Evolutionary conservation across 371 early-diverging fungal genomes (phyloP).

Genomic region (Apophysomyces elegans): DNA sequence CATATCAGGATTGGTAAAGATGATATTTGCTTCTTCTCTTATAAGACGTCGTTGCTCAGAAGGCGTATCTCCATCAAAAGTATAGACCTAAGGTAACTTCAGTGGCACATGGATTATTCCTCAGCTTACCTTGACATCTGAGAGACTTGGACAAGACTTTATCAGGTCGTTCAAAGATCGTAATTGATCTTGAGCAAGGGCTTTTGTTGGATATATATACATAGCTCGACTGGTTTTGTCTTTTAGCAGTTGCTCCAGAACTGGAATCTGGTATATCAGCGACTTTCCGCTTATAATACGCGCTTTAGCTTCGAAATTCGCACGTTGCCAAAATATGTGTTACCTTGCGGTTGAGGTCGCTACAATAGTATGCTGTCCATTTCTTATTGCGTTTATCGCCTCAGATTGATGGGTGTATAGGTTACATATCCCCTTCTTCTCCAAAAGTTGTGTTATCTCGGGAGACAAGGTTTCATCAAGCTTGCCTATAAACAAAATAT

Average conservation of each 20-base stretch:
- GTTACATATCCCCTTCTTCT: conserved; percentile 35
- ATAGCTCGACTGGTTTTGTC: conserved; percentile 50
- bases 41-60: conserved; percentile 47
- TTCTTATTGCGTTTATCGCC: conserved; percentile 55
- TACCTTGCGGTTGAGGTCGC: conserved; percentile 75
- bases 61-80: conserved; percentile 59
- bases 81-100: conserved; percentile 23
- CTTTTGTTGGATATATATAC: conserved; percentile 76
- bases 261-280: conserved; percentile 74
- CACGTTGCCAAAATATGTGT: not conserved
- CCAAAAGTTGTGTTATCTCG: conserved; percentile 33
- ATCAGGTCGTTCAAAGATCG: conserved; percentile 49
- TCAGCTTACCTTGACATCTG: conserved; percentile 14
- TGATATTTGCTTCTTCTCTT: conserved; percentile 54
- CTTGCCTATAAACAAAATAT: conserved; percentile 13
- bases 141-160: conserved; percentile 25
- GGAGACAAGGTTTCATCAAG: conserved; percentile 21
- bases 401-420: conserved; percentile 76
- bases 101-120: not conserved
- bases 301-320: not conserved
- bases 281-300: conserved; percentile 74
- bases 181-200: conserved; percentile 83
- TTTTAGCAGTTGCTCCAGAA: conserved; percentile 54
- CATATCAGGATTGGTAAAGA: conserved; percentile 87
- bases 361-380: conserved; percentile 61